These are phyloP conservation scores for Aureobasidium mangrovei DNA, from an alignment of 2,329 filamentous ascomycete genomes.

Conservation along the genomic window DNA sequence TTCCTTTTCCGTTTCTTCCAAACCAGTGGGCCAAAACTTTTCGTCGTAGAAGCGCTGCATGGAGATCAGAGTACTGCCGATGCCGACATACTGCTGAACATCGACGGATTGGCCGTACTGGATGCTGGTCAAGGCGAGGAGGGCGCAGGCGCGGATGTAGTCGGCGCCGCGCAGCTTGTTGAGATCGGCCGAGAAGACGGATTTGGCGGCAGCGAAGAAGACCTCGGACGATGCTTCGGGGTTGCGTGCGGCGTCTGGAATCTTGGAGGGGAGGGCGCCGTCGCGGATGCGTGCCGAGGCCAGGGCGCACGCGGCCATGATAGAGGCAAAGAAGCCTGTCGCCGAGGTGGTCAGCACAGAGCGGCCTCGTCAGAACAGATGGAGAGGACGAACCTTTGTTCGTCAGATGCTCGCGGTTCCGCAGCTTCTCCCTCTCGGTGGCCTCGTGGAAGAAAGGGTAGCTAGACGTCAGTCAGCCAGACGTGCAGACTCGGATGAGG, in stretches of 20 bases:
- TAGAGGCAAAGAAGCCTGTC: constrained; percentile 35
- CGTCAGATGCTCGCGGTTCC: constrained; percentile 35
- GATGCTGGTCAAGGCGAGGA: constrained; percentile 43
- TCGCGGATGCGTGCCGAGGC: constrained; percentile 42
- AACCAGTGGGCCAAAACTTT: constrained; percentile 40
- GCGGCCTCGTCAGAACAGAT: background rate
- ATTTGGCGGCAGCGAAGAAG: constrained; percentile 37
- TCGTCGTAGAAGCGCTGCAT: constrained; percentile 48
- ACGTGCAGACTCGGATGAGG: background rate
- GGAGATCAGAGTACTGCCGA: constrained; percentile 41
- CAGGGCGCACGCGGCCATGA: constrained; percentile 46
- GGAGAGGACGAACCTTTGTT: constrained; percentile 19
- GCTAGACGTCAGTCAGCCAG: background rate
- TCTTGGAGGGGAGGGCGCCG: constrained; percentile 36
- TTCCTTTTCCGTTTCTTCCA: constrained; percentile 40
- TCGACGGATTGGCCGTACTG: constrained; percentile 42
- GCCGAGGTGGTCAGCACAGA: background rate
- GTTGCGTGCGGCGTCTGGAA: constrained; percentile 25
- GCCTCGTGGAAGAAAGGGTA: constrained; percentile 43
- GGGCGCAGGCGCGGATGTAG: constrained; percentile 38
- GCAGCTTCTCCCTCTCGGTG: constrained; percentile 35
- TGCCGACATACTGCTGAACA: constrained; percentile 45
- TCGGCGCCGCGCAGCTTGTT: constrained; percentile 28
- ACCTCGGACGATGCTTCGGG: constrained; percentile 32
- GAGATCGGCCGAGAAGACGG: constrained; percentile 33